Evolutionary conservation across 2,329 filamentous ascomycete species (phyloP).

Genomic region (Nemania sp.): DNA sequence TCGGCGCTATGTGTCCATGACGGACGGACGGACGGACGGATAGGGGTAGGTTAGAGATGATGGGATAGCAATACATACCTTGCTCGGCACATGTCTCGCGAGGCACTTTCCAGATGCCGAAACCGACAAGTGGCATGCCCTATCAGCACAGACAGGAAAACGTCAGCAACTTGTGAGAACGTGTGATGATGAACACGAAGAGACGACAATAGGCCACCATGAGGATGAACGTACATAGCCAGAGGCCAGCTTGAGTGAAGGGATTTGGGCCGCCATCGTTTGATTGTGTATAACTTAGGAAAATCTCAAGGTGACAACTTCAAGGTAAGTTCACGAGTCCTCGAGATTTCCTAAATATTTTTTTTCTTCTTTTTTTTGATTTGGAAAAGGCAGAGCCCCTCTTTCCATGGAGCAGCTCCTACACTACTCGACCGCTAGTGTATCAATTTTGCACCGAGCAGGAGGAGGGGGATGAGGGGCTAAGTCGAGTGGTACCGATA

Average conservation of each 20-base stretch:
- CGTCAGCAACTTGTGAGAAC: conserved; percentile 12
- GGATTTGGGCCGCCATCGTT: conserved; percentile 35
- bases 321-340: too few relatives aligned
- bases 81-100: conserved; percentile 42
- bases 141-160: conserved; percentile 19
- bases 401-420: neutral
- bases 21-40: too few relatives aligned
- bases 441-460: neutral
- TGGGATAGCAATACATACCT: conserved; percentile 45
- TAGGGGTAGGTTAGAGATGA: conserved; percentile 41
- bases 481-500: neutral
- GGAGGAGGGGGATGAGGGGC: neutral
- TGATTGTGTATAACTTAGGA: neutral
- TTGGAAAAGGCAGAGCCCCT: neutral
- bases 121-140: conserved; percentile 48
- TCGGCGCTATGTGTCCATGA: too few relatives aligned
- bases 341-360: too few relatives aligned
- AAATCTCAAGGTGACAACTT: too few relatives aligned
- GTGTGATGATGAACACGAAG: neutral
- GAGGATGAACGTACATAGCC: conserved; percentile 42
- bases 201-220: too few relatives aligned
- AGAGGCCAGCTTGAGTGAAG: conserved; percentile 43
- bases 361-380: too few relatives aligned
- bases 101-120: conserved; percentile 49
- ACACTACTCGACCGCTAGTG: neutral